Base-by-base conservation (phyloP, 768 basidiomycete species). In the Dendrothele bispora region DNA sequence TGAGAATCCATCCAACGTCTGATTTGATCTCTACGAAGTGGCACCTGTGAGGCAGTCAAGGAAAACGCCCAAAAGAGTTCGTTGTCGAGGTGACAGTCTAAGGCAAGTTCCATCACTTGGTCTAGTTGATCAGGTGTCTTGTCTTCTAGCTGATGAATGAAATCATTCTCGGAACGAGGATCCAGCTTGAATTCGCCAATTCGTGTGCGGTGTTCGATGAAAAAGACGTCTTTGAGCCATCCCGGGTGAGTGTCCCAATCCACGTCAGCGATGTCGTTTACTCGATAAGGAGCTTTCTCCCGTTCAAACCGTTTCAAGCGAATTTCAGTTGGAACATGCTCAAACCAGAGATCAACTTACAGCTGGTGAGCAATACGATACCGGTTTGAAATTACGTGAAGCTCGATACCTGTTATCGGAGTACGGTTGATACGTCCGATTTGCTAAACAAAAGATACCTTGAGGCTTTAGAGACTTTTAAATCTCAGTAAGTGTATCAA, bases 351-450 rank as follows among this genome's bases (percentile, higher is more conserved):
- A 57, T 86, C 84, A 52, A 86, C n/a, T n/a, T n/a, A 86, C 1
- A 81, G 58, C 61, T 83, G 82, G 54, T 84, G 82, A 0, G 82
- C 79, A 2, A 83, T 67, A 7, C 80, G 74, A 59, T 86, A 83
- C 12, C 83, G 67, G 56, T 85, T 84, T 0, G 84, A 86, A 10
- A 86, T 76, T 2, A 86, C 84, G 57, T 86, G 84, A 6, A 86
- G 71, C 51, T 86, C 84, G 29, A 84, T 73, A 6, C 69, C 70
- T 7, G 65, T 63, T 1, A 83, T 71, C 0, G 80, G 74, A 0
- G 73, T 64, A 34, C 76, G 73, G 37, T 77, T 70, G 20, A 86
- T 57, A 27, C 79, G 65, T 4, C 84, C 84, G 8, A 82, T 57
- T 79, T 84, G 83, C 84, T 86, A 32, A 14, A 26, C 2, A 36